These are phyloP conservation scores for Wickerhamiella brachini DNA, from an alignment of 805 yeast genomes.

Conservation along the genomic window DNA sequence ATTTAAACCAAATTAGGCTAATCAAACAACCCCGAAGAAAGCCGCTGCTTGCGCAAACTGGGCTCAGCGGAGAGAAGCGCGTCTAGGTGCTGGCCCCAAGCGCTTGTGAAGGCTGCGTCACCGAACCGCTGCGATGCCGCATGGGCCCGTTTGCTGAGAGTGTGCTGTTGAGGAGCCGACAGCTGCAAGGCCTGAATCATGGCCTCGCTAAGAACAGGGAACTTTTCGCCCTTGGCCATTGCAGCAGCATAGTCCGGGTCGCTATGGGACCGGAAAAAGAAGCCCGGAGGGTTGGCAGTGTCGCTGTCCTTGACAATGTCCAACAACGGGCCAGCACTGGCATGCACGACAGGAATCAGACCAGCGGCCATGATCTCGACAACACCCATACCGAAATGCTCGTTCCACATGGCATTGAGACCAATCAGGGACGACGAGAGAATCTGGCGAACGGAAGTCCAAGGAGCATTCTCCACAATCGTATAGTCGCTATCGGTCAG, in stretches of 20 bases:
- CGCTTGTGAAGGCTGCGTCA: conserved; percentile 38
- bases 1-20: too few species aligned
- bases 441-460: conserved; percentile 41
- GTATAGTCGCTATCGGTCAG: conserved; percentile 32
- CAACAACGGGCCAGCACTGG: conserved; percentile 84
- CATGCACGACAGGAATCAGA: conserved; percentile 77
- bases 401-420: conserved; percentile 97
- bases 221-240: conserved; percentile 17
- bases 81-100: conserved; percentile 32
- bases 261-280: conserved; percentile 52
- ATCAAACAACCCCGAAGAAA: background rate
- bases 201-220: conserved; percentile 36
- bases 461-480: conserved; percentile 63
- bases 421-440: conserved; percentile 56
- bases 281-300: conserved; percentile 42
- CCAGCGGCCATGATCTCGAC: conserved; percentile 88
- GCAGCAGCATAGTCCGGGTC: conserved; percentile 53
- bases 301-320: conserved; percentile 59
- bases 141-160: conserved; percentile 33
- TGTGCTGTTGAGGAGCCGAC: conserved; percentile 25
- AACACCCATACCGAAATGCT: conserved; percentile 95
- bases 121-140: conserved; percentile 40
- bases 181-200: conserved; percentile 33
- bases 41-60: background rate
- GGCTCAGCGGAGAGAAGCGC: background rate